Conservation (phyloP, 2,329 filamentous ascomycete species). For the Aspergillus calidoustus region DNA sequence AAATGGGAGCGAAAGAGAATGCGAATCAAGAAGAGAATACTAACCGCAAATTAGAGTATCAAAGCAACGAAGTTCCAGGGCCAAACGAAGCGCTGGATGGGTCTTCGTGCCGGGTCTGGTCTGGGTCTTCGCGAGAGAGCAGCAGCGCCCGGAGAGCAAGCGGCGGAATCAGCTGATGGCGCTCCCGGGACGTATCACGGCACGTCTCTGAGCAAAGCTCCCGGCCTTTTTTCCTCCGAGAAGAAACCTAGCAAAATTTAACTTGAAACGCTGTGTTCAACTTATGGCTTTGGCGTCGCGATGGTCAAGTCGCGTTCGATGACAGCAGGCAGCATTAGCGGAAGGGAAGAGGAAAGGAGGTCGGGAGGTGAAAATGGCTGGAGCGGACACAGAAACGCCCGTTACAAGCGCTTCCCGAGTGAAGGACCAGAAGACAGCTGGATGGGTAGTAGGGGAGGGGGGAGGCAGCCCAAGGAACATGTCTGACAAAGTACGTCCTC, state of each 20-base stretch:
- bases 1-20: constrained; percentile 9
- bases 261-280: neutral
- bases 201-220: constrained; percentile 8
- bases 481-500: neutral
- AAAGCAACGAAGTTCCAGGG: constrained; percentile 23
- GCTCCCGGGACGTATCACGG: constrained; percentile 20
- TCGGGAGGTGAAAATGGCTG: constrained; percentile 19
- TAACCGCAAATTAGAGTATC: constrained; percentile 24
- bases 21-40: constrained; percentile 21
- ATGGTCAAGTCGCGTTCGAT: constrained; percentile 7
- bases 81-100: constrained; percentile 27
- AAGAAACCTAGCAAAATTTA: neutral
- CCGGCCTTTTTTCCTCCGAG: constrained; percentile 1
- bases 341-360: constrained; percentile 16
- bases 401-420: constrained; percentile 30
- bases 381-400: constrained; percentile 22
- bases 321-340: constrained; percentile 10
- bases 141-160: constrained; percentile 24
- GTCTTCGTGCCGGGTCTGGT: constrained; percentile 28
- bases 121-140: constrained; percentile 25
- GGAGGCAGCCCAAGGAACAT: constrained; percentile 15
- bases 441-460: constrained; percentile 1
- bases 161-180: constrained; percentile 30
- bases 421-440: constrained; percentile 6
- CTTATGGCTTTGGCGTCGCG: constrained; percentile 1